These are phyloP conservation scores for Testicularia cyperi DNA, from an alignment of 1,284 basidiomycete genomes.

Conservation along the genomic window DNA sequence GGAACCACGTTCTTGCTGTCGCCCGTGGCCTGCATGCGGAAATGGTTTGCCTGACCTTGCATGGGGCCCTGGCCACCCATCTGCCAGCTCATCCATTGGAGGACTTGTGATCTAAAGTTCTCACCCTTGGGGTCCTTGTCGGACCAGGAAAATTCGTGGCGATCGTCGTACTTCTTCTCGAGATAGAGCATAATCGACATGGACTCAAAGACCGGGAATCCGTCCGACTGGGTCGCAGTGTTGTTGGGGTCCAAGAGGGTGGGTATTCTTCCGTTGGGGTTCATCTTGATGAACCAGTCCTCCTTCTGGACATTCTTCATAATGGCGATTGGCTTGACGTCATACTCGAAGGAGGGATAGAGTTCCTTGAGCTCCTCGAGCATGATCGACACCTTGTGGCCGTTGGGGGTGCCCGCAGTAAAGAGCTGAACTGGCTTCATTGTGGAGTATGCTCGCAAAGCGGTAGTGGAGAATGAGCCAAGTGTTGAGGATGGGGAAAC, in stretches of 20 bases:
- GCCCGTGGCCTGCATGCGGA: conserved; percentile 35
- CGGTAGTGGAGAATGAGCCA: neutral
- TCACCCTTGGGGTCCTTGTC: conserved; percentile 34
- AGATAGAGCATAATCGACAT: conserved; percentile 49
- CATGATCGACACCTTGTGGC: conserved; percentile 96
- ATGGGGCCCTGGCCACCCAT: conserved; percentile 32
- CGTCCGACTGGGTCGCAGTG: conserved; percentile 14
- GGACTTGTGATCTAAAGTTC: conserved; percentile 31
- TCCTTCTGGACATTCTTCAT: conserved; percentile 67
- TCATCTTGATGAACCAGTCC: conserved; percentile 50
- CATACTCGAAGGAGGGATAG: conserved; percentile 41
- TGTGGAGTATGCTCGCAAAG: neutral
- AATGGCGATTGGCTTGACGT: conserved; percentile 73
- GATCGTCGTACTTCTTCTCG: conserved; percentile 45
- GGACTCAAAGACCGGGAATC: conserved; percentile 39
- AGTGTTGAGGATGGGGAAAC: neutral
- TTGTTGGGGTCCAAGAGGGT: conserved; percentile 43
- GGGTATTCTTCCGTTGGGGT: conserved; percentile 55
- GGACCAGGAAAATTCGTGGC: conserved; percentile 42
- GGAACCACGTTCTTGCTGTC: conserved; percentile 38
- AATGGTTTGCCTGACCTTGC: conserved; percentile 48
- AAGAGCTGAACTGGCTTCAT: conserved; percentile 46
- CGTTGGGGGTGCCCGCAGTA: conserved; percentile 64
- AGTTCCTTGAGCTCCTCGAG: conserved; percentile 70
- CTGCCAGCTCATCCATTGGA: conserved; percentile 37